Evolutionary conservation across 768 basidiomycete species (phyloP), one percentile per base, ranked within the genome.

Genomic region (Mycena sanguinolenta): DNA sequence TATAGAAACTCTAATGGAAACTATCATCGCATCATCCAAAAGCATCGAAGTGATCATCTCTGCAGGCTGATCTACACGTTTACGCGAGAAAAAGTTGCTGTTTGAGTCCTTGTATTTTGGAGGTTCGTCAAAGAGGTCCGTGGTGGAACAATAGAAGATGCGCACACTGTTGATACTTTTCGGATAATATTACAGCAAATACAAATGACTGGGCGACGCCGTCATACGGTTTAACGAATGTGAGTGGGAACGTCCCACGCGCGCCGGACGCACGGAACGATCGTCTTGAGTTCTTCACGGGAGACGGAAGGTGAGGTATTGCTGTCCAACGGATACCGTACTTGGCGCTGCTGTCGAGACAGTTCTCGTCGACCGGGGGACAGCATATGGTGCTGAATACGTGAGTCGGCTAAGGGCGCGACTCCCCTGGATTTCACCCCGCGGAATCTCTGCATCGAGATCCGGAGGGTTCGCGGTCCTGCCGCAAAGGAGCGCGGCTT

Each of bases 331-430:
- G 1, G 71, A 72, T 14, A 73, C 54, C 17, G 72, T 73, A 32
- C 72, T 73, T 3, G 68, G 64, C 13, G 72, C 67, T 7, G 72
- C 72, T 21, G 57, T 66, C 21, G 72, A 73, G 3, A 39, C n/a
- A 12, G 25, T 39, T 14, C 25, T 39, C 23, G 58, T 27, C 25
- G 67, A 73, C 13, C 23, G 63, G 21, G 68, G 72, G 46, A 73
- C 16, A 39, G 52, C 61, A 39, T 73, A 73, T 23, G 72, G 72
- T 3, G 68, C 72, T 13, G 68, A 53, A 21, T 66, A 69, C 5
- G 72, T 73, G 39, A 73, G 63, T 27, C 65, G 67, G 25, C 72
- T 73, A 65, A 73, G 67, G 9, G 67, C 53, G 30, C 72, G 72
- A n/a, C 50, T 38, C 17, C 38, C 67, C 17, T 39, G 17, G 44